Base-by-base conservation (phyloP, 2,329 filamentous ascomycete species). In the Fusarium sp. region DNA sequence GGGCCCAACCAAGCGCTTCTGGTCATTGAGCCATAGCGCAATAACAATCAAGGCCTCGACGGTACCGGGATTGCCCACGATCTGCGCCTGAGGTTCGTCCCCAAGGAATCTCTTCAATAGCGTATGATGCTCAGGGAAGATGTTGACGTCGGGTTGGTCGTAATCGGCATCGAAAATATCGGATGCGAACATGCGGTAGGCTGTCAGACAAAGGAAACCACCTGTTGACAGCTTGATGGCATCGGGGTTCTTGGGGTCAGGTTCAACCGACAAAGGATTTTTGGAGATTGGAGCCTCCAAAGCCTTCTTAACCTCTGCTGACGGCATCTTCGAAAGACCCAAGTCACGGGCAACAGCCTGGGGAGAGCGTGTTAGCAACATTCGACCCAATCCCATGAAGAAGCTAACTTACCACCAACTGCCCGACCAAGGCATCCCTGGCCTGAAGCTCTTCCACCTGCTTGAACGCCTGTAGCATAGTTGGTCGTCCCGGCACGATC, bases 401-500 rank as follows among this genome's bases (percentile, higher is more conserved):
- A 20, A 27, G 10, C 9, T 9, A 45, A 85, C 89, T 81, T 83
- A 92, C 90, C 71, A 91, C 91, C 27, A 95, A 83, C 78, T 95
- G 91, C 0, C 93, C 93, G n/a, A 94, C 87, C 56, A 93, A 88
- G 8, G 89, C 88, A 70, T 93, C 90, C 67, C 89, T 87, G 18
- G 88, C 88, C 67, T 90, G 87, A 35, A 94, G 82, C 45, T 87
- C 83, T 45, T 91, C 87, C 16, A 93, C 88, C 47, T 92, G 87
- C 52, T 90, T 89, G 76, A 93, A 95, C 5, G 88, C 87, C 72
- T 91, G 88, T 57, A 89, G 87, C 75, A 90, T 86, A 2, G 91
- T 93, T 74, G 85, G 85, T 67, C 88, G 89, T 3, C 89, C 88
- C 0, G 90, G 88, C 8, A 95, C 87, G 24, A 90, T 86, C 77